Base-by-base conservation (phyloP, 768 basidiomycete genomes). In the Pholiota conissans region DNA sequence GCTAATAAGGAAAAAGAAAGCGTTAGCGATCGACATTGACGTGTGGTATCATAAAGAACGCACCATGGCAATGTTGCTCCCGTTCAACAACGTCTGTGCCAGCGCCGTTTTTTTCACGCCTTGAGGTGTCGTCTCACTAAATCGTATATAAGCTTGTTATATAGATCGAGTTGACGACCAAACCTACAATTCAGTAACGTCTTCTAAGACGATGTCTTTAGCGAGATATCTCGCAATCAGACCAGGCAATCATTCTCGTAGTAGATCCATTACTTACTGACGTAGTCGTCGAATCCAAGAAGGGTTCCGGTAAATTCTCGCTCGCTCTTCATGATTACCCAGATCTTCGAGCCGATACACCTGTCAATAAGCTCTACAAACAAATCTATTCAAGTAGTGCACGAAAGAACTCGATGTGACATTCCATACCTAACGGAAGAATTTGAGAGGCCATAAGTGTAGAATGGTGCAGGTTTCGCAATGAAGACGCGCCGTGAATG, bases 281-380 rank as follows among this genome's bases (percentile, higher is more conserved):
- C 96, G 73, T 96, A 99, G 74, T 99, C 96, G 71, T 99, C 96
- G 66, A 99, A 99, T 2, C 96, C 96, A 30, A 96, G 81, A 39
- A 99, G 79, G 2, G 87, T 97, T 10, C 96, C 96, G 22, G 91
- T 92, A 75, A 98, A 99, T 76, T 99, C 96, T 46, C 94, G 89
- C 60, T 99, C 95, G 65, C 83, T 88, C 78, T 98, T 98, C 93
- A 97, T 98, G 71, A 98, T 86, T 66, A 98, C 96, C 93, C 94
- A 97, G 69, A 98, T 95, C 49, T 86, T 85, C 30, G 94, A 96
- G 56, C 96, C 96, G 70, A 98, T 98, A 70, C 96, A 98, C 71
- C 91, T 84, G 73, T 99, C 96, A 67, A 99, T 96, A 42, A 99
- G 81, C 72, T 98, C 96, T 95, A 62, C 52, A 28, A 47, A 8